These are phyloP conservation scores for Acanthamoeba triangularis DNA, from an alignment of 208 protist genomes.

Conservation along the genomic window DNA sequence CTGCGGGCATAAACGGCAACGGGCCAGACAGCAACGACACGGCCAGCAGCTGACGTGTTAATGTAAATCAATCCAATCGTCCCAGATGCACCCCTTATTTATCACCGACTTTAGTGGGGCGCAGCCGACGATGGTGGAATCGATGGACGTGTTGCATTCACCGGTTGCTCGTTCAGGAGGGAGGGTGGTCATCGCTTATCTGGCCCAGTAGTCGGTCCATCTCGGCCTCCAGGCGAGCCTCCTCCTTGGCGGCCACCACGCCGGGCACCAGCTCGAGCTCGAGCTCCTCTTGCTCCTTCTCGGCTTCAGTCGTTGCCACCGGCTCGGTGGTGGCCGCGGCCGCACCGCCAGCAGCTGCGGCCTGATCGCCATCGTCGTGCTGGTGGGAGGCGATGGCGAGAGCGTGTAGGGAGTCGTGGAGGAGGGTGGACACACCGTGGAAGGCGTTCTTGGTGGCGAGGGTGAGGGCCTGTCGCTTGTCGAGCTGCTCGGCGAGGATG, in stretches of 20 bases:
- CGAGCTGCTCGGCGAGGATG: conserved; percentile 84
- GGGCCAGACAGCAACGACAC: not conserved
- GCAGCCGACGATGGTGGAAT: not conserved
- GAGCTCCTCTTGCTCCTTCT: not conserved
- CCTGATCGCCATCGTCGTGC: not conserved
- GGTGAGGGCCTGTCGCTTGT: conserved; percentile 71
- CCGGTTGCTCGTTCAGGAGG: too few species aligned
- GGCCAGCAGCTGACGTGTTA: too few species aligned
- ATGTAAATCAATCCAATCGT: not conserved
- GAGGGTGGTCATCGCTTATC: not conserved
- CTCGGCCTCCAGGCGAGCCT: conserved; percentile 4
- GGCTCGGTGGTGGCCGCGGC: not conserved
- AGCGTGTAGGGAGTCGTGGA: conserved; percentile 57
- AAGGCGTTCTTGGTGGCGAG: conserved; percentile 58
- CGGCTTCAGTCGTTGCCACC: not conserved
- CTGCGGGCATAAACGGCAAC: not conserved
- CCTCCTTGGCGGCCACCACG: not conserved
- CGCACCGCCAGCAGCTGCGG: not conserved
- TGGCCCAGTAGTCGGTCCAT: not conserved
- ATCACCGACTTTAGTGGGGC: not conserved
- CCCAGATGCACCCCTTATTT: not conserved
- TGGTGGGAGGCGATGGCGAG: conserved; percentile 30
- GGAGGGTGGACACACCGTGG: conserved; percentile 25
- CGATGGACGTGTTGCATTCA: not conserved
- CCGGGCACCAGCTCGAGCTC: not conserved